phyloP scores from a whole-genome alignment of 108 stramenopile species.

The Mayamaea pseudoterrestris region DNA sequence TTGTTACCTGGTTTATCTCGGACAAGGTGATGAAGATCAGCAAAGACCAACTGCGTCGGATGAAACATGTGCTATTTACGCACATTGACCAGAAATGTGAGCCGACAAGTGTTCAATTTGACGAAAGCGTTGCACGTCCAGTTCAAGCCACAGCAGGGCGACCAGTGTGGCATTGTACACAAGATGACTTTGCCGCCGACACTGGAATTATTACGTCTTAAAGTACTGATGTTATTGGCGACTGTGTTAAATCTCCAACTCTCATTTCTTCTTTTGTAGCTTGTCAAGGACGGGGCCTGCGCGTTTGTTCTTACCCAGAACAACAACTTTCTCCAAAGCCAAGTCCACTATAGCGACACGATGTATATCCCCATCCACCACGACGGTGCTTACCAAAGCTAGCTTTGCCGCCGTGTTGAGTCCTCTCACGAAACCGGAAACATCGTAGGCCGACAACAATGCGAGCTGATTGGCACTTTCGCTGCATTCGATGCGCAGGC shows the following conservation, averaged over 20 bases:
- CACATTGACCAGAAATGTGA: constrained; percentile 53
- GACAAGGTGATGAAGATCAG: constrained; percentile 53
- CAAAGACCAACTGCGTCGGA: constrained; percentile 40
- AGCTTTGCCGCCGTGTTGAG: constrained; percentile 81
- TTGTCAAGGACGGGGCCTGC: background rate
- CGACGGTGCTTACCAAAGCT: constrained; percentile 60
- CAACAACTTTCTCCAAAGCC: constrained; percentile 1
- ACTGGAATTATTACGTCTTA: background rate
- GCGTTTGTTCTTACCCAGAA: background rate
- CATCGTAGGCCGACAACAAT: constrained; percentile 34
- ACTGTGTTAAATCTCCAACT: background rate
- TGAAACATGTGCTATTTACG: constrained; percentile 56
- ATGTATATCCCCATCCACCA: background rate
- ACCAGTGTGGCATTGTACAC: constrained; percentile 43
- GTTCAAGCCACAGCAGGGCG: constrained; percentile 32
- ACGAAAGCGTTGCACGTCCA: constrained; percentile 59
- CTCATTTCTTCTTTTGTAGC: background rate
- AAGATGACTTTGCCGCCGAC: constrained; percentile 9
- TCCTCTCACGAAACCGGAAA: constrained; percentile 61
- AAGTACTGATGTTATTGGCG: background rate
- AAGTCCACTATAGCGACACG: constrained; percentile 5
- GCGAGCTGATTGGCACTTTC: constrained; percentile 2
- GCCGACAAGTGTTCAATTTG: constrained; percentile 47
- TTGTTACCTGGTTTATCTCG: constrained; percentile 66
- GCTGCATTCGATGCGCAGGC: constrained; percentile 43